Base-by-base conservation (phyloP, 495 filamentous ascomycete species). In the Letharia columbiana region DNA sequence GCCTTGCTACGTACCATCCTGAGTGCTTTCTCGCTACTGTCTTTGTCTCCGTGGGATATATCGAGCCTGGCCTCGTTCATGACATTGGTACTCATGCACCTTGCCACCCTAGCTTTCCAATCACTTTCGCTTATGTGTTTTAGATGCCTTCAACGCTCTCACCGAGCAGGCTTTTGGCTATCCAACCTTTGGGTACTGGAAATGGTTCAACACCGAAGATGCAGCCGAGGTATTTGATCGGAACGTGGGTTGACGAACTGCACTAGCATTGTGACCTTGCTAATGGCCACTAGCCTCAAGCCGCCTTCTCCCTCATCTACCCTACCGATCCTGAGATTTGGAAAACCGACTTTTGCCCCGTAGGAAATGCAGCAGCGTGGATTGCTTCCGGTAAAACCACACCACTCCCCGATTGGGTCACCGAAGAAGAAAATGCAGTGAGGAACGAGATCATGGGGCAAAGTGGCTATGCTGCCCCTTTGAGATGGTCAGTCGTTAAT, bases 171-270 rank as follows among this genome's bases (percentile, higher is more conserved):
- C 2, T 3, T 62, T 63, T 12, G 65, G 65, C 13, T 64, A 64
- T 40, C 13, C 58, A 2, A 54, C 65, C 7, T 63, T 5, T 63
- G 59, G 65, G 28, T 67, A 67, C 50, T 67, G 59, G 65, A 63
- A 62, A 23, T 67, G 37, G 59, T 49, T 47, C 47, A 67, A 67
- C 52, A 62, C 42, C 23, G 47, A 50, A 5, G 65, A 37, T 52
- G 65, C 65, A 20, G 59, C 15, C 28, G 15, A 67, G 44, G 35
- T 47, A 35, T 52, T 40, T 28, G 52, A 67, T 57, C 37, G 39
- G 20, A 44, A 67, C 47, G 65, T 64, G 31, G 44, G 47, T 69
- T 11, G 35, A 18, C n/a, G 57, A 60, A n/a, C n/a, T 39, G 11
- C 20, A n/a, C 20, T 41, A 40, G 2, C 17, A 20, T 49, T n/a